Evolutionary conservation across 352 stramenopile genomes (phyloP).

Genomic region (Pythium vanterpoolii): DNA sequence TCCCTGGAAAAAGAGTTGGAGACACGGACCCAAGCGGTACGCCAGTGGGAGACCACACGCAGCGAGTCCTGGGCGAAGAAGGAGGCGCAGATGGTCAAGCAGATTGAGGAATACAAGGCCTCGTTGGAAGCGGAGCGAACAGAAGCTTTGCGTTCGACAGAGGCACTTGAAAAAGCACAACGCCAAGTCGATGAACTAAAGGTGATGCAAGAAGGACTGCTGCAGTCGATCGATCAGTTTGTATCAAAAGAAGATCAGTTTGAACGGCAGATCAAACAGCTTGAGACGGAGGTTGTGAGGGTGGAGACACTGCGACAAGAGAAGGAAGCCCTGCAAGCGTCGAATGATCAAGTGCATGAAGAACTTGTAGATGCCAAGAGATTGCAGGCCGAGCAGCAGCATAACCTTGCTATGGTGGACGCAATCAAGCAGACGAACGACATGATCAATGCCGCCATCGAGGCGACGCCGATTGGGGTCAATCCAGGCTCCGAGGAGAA

Average conservation of each 20-base stretch:
- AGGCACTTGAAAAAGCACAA: constrained; percentile 17
- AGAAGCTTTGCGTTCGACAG: constrained; percentile 1
- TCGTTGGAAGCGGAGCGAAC: constrained; percentile 7
- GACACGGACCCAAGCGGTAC: constrained; percentile 8
- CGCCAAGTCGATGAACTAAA: constrained; percentile 59
- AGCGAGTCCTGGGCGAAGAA: constrained; percentile 19
- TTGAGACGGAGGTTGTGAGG: constrained; percentile 26
- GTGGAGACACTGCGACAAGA: background rate
- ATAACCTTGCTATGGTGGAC: background rate
- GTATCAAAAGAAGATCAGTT: constrained; percentile 28
- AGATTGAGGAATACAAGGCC: constrained; percentile 27
- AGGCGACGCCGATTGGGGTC: background rate
- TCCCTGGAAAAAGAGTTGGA: constrained; percentile 25
- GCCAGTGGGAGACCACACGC: constrained; percentile 6
- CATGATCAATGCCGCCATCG: background rate
- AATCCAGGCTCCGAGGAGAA: background rate
- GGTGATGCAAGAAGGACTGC: constrained; percentile 61
- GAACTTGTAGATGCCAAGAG: constrained; percentile 1
- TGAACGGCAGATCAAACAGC: constrained; percentile 8
- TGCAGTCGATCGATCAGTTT: constrained; percentile 54
- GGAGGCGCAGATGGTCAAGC: constrained; percentile 23
- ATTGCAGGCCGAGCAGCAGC: background rate
- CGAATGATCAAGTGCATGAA: background rate
- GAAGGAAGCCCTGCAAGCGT: background rate
- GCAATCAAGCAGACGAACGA: background rate